Conservation (phyloP, 1,139 yeast species). For the Scheffersomyces parashehatae region DNA sequence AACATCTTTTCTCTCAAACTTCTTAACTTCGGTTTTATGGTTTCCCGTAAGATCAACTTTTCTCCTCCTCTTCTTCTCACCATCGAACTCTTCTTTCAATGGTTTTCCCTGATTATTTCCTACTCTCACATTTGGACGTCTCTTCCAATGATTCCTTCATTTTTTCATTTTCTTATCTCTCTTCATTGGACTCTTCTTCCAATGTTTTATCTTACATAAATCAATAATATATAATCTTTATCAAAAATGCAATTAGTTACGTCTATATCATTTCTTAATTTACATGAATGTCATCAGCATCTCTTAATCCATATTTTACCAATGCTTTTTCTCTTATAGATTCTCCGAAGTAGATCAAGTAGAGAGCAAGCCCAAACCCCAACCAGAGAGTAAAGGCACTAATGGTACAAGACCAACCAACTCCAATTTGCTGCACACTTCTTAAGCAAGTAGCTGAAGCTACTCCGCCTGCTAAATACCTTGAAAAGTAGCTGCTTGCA, state of each 20-base stretch:
- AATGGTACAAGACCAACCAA: slow-evolving; percentile 52
- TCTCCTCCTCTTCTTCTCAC: too few relatives aligned
- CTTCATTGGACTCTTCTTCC: slow-evolving; percentile 1
- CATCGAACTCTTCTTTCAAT: too few relatives aligned
- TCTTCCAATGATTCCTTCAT: background rate
- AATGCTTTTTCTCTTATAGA: slow-evolving; percentile 12
- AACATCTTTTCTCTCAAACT: too few relatives aligned
- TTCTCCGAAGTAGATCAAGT: slow-evolving; percentile 24
- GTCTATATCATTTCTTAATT: background rate
- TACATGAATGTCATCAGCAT: background rate
- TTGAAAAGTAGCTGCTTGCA: slow-evolving; percentile 49
- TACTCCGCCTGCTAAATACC: slow-evolving; percentile 52
- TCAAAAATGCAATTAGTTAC: background rate
- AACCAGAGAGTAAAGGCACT: slow-evolving; percentile 33
- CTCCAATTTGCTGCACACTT: slow-evolving; percentile 46
- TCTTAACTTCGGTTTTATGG: too few relatives aligned
- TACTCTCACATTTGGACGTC: background rate
- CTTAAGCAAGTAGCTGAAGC: slow-evolving; percentile 49
- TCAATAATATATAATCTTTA: background rate
- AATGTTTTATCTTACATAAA: background rate
- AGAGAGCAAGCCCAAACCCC: slow-evolving; percentile 22
- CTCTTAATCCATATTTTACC: background rate
- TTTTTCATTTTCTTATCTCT: background rate
- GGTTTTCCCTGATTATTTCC: too few relatives aligned
- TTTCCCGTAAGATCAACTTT: too few relatives aligned